These are phyloP conservation scores for Dicorynia guianensis DNA, from an alignment of 306 rosid genomes.

Conservation along the genomic window DNA sequence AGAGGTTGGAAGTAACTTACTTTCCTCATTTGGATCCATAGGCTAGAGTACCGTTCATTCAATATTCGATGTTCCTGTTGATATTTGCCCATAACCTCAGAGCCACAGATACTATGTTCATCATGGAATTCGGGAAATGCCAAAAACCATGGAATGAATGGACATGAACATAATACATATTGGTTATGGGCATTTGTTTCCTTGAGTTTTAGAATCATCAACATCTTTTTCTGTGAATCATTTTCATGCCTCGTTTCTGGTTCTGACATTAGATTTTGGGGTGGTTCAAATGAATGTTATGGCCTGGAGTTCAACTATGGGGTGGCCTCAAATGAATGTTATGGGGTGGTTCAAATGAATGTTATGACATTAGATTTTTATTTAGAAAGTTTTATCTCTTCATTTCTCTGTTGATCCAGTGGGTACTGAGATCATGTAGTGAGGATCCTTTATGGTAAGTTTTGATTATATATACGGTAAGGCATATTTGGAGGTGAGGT, in stretches of 20 bases:
- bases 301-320: slow-evolving; percentile 86
- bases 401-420: slow-evolving; percentile 83
- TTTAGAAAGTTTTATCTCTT: slow-evolving; percentile 67
- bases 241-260: slow-evolving; percentile 8
- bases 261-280: slow-evolving; percentile 19
- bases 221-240: background rate
- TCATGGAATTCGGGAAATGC: no score
- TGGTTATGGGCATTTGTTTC: background rate
- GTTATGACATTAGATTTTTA: slow-evolving; percentile 70
- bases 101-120: no score
- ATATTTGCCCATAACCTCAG: no score
- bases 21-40: no score
- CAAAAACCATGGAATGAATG: no score
- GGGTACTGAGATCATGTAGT: slow-evolving; percentile 91
- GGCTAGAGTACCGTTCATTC: no score
- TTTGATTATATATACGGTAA: slow-evolving; percentile 24
- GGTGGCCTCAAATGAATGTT: slow-evolving; percentile 45
- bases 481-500: slow-evolving; percentile 5
- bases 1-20: slow-evolving; percentile 64
- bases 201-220: background rate
- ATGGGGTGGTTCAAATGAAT: slow-evolving; percentile 31
- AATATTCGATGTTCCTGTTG: no score
- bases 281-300: slow-evolving; percentile 34
- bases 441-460: slow-evolving; percentile 52
- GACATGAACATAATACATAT: no score